Evolutionary conservation across 108 stramenopile genomes (phyloP), one percentile per base, ranked within the genome.

Genomic region (Parietichytrium sp.): DNA sequence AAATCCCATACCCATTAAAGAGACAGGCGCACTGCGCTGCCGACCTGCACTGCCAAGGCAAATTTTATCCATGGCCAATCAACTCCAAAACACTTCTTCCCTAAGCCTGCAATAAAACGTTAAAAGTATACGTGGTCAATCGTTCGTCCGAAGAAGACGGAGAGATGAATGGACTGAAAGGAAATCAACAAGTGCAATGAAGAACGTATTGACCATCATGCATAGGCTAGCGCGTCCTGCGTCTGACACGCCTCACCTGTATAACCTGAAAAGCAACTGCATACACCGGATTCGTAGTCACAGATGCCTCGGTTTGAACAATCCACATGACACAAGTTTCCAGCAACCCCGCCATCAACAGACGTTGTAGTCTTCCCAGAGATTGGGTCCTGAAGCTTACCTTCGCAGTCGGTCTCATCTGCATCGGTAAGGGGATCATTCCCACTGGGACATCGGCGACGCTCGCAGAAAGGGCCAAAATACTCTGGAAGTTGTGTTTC

Each of bases 261-360:
- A 81, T 81, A 86, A 3, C 89, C 90, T 1, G 54, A 29, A 81
- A 72, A 88, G 83, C 91, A 91, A 16, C 38, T 49, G 83, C 91
- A 91, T 30, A 48, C 26, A 3, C 88, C 90, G 8, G 85, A 85
- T 29, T 30, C 47, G 88, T 90, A 88, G 84, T 90, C 83, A 79
- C 91, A 91, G 4, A 51, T 47, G 36, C 91, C 91, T 6, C 88
- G 87, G 48, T 87, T 87, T 6, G 89, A 80, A 51, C 91, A 91
- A 47, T 91, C 90, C 25, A 89, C 87, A 42, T 91, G 90, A 49
- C 91, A 91, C 4, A 55, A 45, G 84, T 91, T 91, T n/a, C 91
- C 90, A 26, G 47, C 20, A 77, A 49, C 36, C 31, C 80, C 80
- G 15, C 79, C 29, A 16, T 51, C 18, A 16, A 54, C 49, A 12